Evolutionary conservation across 148 eudicot genomes (phyloP).

Genomic region (Salicornia ramosissima): DNA sequence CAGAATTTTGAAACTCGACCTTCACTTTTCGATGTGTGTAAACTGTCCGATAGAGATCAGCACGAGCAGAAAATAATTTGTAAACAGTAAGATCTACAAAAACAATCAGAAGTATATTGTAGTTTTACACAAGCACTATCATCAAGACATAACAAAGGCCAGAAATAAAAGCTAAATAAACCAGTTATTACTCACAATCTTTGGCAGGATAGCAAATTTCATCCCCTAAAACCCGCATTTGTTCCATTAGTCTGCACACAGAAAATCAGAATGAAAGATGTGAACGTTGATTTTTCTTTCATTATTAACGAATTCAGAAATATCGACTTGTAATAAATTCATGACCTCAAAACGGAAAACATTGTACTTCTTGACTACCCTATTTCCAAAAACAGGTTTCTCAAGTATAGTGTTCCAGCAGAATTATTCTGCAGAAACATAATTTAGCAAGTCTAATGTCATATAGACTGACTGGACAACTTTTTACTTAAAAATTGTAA

Average conservation of each 20-base stretch:
- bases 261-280: background rate
- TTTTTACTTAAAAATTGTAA: no score
- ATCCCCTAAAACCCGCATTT: slow-evolving; percentile 75
- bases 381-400: no score
- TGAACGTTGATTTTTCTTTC: background rate
- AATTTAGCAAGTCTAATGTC: no score
- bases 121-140: background rate
- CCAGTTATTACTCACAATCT: slow-evolving; percentile 50
- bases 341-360: no score
- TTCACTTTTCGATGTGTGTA: slow-evolving; percentile 90
- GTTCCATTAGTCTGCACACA: slow-evolving; percentile 59
- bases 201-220: slow-evolving; percentile 89
- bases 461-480: no score
- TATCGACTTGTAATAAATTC: no score
- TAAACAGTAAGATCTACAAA: slow-evolving; percentile 68
- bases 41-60: slow-evolving; percentile 82
- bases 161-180: background rate
- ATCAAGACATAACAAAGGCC: background rate
- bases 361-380: no score
- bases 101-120: background rate
- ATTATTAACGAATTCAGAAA: background rate
- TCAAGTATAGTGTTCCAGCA: no score
- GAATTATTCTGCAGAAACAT: no score
- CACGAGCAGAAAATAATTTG: slow-evolving; percentile 78
- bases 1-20: slow-evolving; percentile 28